Conservation (phyloP, 495 filamentous ascomycete genomes). For the Penicillium lagena region DNA sequence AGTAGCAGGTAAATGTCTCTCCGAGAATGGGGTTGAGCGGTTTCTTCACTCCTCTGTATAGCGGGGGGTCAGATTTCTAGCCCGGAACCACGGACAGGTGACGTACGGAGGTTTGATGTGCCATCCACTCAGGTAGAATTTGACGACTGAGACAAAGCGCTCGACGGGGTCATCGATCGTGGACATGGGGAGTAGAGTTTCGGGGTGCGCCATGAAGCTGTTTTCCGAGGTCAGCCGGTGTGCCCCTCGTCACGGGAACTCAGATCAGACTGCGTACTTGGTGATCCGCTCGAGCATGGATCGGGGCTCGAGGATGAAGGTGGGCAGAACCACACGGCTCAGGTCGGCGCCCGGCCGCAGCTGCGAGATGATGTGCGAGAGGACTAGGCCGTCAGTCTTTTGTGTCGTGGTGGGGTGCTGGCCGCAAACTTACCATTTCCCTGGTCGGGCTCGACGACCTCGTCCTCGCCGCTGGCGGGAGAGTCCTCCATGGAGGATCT, state of each 20-base stretch:
- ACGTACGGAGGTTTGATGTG: conserved; percentile 96
- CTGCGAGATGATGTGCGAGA: conserved; percentile 95
- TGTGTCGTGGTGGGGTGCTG: not conserved
- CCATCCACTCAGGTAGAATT: conserved; percentile 98
- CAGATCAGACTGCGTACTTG: conserved; percentile 57
- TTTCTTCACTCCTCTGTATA: conserved; percentile 87
- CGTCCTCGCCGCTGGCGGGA: conserved; percentile 53
- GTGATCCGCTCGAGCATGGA: conserved; percentile 99
- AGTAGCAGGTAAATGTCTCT: conserved; percentile 91
- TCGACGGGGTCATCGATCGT: conserved; percentile 83
- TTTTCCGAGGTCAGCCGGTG: not conserved
- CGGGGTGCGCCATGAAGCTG: conserved; percentile 99
- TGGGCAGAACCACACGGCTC: conserved; percentile 88
- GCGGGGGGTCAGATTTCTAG: conserved; percentile 5
- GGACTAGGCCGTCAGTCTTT: conserved; percentile 47
- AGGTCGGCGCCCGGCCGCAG: conserved; percentile 92
- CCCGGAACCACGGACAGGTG: conserved; percentile 1
- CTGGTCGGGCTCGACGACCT: conserved; percentile 66
- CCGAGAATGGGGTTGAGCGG: conserved; percentile 95
- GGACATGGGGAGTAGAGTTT: conserved; percentile 84
- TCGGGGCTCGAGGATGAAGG: conserved; percentile 94
- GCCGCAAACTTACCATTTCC: conserved; percentile 43
- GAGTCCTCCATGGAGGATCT: conserved; percentile 51
- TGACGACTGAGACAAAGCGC: conserved; percentile 89
- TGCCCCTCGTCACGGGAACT: not conserved